phyloP scores from a whole-genome alignment of 768 basidiomycete genomes.

The Glaciozyma antarctica region DNA sequence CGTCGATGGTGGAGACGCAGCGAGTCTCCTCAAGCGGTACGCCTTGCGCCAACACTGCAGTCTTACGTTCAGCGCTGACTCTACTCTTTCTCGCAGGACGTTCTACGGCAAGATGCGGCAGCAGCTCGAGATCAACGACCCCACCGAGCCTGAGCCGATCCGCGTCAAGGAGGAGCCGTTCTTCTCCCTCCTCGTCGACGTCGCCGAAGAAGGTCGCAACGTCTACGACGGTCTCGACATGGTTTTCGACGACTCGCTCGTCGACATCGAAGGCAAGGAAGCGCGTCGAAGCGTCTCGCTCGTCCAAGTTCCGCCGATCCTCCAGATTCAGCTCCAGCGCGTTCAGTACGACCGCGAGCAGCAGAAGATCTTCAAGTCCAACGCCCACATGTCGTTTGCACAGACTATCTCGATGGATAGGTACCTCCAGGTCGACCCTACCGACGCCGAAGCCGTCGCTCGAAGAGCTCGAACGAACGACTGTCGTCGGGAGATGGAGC shows the following conservation, averaged over 20 bases:
- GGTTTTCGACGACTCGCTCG: conserved; percentile 76
- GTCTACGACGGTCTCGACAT: conserved; percentile 86
- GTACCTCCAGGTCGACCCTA: conserved; percentile 48
- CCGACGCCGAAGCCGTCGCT: conserved; percentile 55
- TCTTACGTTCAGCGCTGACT: background rate
- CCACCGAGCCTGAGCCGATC: conserved; percentile 38
- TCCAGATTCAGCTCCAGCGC: conserved; percentile 92
- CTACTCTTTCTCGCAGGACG: conserved; percentile 42
- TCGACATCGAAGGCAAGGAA: conserved; percentile 70
- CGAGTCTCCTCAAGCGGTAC: conserved; percentile 75
- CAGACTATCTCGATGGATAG: conserved; percentile 84
- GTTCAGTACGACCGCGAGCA: conserved; percentile 92
- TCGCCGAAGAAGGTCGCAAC: conserved; percentile 77
- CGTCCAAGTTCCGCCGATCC: conserved; percentile 73
- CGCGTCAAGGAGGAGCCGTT: conserved; percentile 87
- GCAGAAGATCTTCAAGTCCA: conserved; percentile 85
- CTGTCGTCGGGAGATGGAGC: conserved; percentile 58
- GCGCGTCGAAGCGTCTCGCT: conserved; percentile 78
- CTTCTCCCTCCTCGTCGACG: conserved; percentile 87
- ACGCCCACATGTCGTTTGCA: conserved; percentile 84
- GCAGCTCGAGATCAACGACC: conserved; percentile 39
- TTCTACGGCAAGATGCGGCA: conserved; percentile 86
- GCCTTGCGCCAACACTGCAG: background rate
- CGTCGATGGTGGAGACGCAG: conserved; percentile 46
- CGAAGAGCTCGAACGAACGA: conserved; percentile 63